Conservation (phyloP, 1,284 basidiomycete species). For the Volvariella surrecta region DNA sequence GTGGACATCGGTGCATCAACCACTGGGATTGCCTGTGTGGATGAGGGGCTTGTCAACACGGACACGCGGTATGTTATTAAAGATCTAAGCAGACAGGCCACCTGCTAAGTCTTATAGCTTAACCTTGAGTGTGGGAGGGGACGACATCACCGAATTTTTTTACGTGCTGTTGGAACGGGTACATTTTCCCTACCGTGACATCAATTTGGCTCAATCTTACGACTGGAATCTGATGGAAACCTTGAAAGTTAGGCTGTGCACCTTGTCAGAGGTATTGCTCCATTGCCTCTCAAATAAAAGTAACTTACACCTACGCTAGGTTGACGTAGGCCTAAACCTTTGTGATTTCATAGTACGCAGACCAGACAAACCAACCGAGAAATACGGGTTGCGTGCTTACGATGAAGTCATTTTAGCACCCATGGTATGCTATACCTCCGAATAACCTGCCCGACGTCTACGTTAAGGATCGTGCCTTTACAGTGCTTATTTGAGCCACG, state of each 20-base stretch:
- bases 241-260: conserved; percentile 77
- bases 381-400: conserved; percentile 88
- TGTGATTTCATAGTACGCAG: conserved; percentile 86
- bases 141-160: conserved; percentile 89
- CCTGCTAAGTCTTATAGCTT: conserved; percentile 28
- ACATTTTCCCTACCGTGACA: conserved; percentile 82
- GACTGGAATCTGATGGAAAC: conserved; percentile 90
- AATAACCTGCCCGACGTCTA: neutral
- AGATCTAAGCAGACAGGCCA: neutral
- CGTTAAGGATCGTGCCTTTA: neutral
- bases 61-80: conserved; percentile 68
- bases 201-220: conserved; percentile 68
- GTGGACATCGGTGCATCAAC: conserved; percentile 88
- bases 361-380: conserved; percentile 71
- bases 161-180: conserved; percentile 76
- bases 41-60: conserved; percentile 84
- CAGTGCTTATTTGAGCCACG: conserved; percentile 91
- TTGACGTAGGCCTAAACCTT: conserved; percentile 79
- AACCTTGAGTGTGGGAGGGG: conserved; percentile 82
- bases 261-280: conserved; percentile 67
- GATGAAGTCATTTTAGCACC: conserved; percentile 95
- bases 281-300: conserved; percentile 3
- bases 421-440: conserved; percentile 47
- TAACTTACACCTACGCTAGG: conserved; percentile 31
- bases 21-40: conserved; percentile 89